These are phyloP conservation scores for Trametes elegans DNA, from an alignment of 768 basidiomycete species.

Conservation along the genomic window DNA sequence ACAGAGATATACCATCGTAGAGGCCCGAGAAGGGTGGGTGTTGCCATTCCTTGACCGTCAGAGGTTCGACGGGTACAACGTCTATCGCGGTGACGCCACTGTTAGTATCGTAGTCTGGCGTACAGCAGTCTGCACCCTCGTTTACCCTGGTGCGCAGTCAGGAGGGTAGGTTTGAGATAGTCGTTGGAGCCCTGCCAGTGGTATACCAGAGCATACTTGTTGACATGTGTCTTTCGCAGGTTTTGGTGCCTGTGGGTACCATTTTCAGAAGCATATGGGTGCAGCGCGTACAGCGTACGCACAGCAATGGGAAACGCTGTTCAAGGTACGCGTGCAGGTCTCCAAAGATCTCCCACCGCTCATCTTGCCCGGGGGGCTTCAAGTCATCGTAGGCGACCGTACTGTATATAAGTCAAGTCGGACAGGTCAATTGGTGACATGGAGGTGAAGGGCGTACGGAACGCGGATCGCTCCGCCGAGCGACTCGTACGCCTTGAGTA, in stretches of 20 bases:
- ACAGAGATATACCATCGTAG: constrained; percentile 46
- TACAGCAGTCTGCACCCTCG: too few relatives aligned
- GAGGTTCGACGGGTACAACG: constrained; percentile 59
- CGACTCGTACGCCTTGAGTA: constrained; percentile 16
- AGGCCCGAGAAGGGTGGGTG: constrained; percentile 60
- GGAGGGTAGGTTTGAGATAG: constrained; percentile 64
- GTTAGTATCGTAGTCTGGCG: not conserved
- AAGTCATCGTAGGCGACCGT: constrained; percentile 32
- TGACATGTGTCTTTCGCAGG: constrained; percentile 64
- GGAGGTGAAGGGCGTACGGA: constrained; percentile 7
- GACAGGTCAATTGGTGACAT: not conserved
- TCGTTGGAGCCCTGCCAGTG: constrained; percentile 66
- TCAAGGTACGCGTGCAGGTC: constrained; percentile 36
- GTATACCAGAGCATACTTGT: constrained; percentile 73
- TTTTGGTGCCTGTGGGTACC: constrained; percentile 45
- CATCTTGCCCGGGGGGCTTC: constrained; percentile 26
- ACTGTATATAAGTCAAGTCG: constrained; percentile 5
- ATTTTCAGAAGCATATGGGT: not conserved
- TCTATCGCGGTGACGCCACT: constrained; percentile 36
- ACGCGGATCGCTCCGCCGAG: constrained; percentile 18
- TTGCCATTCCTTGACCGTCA: constrained; percentile 48
- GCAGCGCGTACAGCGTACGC: not conserved
- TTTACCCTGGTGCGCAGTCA: constrained; percentile 67
- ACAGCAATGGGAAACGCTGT: constrained; percentile 40
- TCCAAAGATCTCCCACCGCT: constrained; percentile 36